Conservation (phyloP, 2,329 filamentous ascomycete species). For the Nigrospora osmanthi region DNA sequence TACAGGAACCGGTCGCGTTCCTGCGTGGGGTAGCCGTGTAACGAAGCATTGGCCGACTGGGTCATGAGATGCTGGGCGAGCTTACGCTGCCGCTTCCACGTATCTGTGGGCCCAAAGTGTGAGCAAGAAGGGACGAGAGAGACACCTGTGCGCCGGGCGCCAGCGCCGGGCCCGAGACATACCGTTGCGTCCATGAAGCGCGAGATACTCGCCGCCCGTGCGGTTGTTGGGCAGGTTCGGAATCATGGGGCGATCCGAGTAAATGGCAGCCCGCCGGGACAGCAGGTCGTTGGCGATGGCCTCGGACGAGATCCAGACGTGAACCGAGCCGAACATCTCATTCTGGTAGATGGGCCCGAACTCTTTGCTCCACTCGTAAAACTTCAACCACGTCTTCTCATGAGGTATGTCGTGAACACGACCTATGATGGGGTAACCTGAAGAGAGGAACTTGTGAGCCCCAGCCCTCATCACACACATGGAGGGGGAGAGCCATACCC, state of each 20-base stretch:
- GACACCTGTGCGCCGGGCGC: background rate
- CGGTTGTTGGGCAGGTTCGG: slow-evolving; percentile 38
- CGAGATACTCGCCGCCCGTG: slow-evolving; percentile 37
- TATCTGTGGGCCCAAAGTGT: slow-evolving; percentile 21
- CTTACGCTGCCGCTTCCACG: slow-evolving; percentile 40
- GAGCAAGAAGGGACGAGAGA: slow-evolving; percentile 1
- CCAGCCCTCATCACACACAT: background rate
- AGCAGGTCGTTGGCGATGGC: slow-evolving; percentile 36
- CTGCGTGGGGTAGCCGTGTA: slow-evolving; percentile 32
- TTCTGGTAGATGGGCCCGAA: slow-evolving; percentile 39
- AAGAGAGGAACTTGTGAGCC: background rate
- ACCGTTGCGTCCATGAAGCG: slow-evolving; percentile 34
- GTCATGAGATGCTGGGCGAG: slow-evolving; percentile 35
- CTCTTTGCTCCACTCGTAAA: slow-evolving; percentile 36
- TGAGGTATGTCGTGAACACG: slow-evolving; percentile 36
- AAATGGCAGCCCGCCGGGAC: slow-evolving; percentile 29
- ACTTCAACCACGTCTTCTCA: slow-evolving; percentile 35
- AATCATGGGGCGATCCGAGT: slow-evolving; percentile 39
- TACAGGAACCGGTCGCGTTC: slow-evolving; percentile 38
- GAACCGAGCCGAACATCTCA: slow-evolving; percentile 34
- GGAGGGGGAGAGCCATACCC: slow-evolving; percentile 7
- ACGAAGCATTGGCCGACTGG: slow-evolving; percentile 21
- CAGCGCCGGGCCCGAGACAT: slow-evolving; percentile 3
- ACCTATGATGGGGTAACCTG: slow-evolving; percentile 34
- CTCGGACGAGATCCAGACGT: slow-evolving; percentile 41